Conservation (phyloP, 2,329 filamentous ascomycete species). For the Aciculosporium take region DNA sequence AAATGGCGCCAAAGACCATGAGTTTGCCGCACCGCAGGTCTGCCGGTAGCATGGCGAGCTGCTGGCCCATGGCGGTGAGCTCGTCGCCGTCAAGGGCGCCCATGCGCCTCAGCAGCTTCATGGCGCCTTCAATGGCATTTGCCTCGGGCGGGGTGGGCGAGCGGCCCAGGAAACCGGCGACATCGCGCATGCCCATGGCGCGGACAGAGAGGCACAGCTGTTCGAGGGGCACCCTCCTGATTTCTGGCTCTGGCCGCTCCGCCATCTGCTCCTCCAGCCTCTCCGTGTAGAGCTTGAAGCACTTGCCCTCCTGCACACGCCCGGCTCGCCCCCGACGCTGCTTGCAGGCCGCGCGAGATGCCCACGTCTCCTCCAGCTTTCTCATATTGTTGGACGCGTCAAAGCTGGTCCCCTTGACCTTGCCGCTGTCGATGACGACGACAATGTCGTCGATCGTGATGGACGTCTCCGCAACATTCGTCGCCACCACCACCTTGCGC, state of each 20-base stretch:
- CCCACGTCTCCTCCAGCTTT: slow-evolving; percentile 88
- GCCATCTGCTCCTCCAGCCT: slow-evolving; percentile 78
- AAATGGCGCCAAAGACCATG: slow-evolving; percentile 88
- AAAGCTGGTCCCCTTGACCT: slow-evolving; percentile 93
- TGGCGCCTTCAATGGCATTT: slow-evolving; percentile 71
- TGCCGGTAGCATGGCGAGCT: slow-evolving; percentile 88
- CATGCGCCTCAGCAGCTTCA: slow-evolving; percentile 67
- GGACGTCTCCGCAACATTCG: slow-evolving; percentile 94
- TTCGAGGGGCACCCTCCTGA: slow-evolving; percentile 81
- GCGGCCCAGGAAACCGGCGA: slow-evolving; percentile 65
- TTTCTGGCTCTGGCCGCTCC: slow-evolving; percentile 82
- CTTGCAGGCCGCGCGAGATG: slow-evolving; percentile 83
- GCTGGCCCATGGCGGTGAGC: slow-evolving; percentile 78
- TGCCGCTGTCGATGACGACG: slow-evolving; percentile 86
- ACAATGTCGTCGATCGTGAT: slow-evolving; percentile 98
- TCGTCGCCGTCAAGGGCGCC: slow-evolving; percentile 77
- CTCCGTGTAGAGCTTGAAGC: slow-evolving; percentile 89
- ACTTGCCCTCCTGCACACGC: slow-evolving; percentile 77
- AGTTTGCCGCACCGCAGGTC: slow-evolving; percentile 88
- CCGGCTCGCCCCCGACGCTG: slow-evolving; percentile 87
- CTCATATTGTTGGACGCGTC: slow-evolving; percentile 89
- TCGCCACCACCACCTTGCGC: slow-evolving; percentile 85
- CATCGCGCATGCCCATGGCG: slow-evolving; percentile 81
- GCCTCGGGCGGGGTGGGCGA: slow-evolving; percentile 82
- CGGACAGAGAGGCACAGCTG: slow-evolving; percentile 89